A percentile compares a stretch with the other conserved stretches of the same genome.
Conservation (phyloP, 2,329 filamentous ascomycete species). For the Colletotrichum noveboracense region DNA sequence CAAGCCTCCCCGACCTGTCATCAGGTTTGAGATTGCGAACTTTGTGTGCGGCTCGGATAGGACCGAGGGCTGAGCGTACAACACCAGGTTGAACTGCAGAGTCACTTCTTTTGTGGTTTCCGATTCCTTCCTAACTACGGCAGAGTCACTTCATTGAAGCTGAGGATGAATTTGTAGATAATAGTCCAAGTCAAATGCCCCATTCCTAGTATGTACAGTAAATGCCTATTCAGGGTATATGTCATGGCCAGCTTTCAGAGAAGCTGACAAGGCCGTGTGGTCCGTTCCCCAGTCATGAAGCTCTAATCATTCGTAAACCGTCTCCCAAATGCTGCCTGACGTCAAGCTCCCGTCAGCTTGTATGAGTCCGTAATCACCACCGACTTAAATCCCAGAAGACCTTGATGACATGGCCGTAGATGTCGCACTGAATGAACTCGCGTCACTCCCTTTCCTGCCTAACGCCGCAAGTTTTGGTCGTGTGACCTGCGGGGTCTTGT, state of each 20-base stretch:
- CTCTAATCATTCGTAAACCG: neutral
- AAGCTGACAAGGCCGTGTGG: neutral
- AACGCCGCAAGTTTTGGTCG: neutral
- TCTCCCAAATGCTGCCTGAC: neutral
- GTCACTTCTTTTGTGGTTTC: no score
- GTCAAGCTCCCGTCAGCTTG: neutral
- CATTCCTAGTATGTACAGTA: neutral
- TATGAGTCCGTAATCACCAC: neutral
- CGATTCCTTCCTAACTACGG: no score
- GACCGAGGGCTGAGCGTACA: neutral
- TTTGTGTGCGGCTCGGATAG: neutral
- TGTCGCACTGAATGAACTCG: neutral
- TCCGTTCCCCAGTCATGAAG: neutral
- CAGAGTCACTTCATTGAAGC: neutral
- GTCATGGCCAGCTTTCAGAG: neutral
- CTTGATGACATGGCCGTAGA: neutral
- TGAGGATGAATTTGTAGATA: fast-evolving
- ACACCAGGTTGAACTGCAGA: neutral
- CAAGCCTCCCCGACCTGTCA: neutral
- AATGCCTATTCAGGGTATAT: neutral
- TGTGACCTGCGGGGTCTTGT: neutral
- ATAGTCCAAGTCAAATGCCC: neutral
- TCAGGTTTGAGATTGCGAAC: neutral
- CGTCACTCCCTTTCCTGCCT: neutral
- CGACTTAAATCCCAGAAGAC: neutral